Base-by-base conservation (phyloP, 257 asterid species). In the Plantago elongata region DNA sequence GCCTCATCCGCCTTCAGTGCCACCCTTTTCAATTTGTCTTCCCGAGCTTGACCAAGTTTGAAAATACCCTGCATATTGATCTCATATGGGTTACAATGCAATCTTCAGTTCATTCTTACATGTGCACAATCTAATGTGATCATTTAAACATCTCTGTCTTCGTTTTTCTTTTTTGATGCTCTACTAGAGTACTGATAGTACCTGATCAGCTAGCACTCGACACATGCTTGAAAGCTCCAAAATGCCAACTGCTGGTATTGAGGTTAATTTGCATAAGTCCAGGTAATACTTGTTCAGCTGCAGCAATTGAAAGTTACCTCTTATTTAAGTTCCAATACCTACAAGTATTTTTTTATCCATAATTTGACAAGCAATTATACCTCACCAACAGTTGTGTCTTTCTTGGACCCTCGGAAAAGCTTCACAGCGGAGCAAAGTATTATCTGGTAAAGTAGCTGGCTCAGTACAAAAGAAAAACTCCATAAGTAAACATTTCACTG, bases 341-440 rank as follows among this genome's bases (percentile, higher is more conserved):
- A 27, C 44, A 60, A 55, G 45, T 37, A 38, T 14, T n/a, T 54
- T 29, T 14, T n/a, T 27, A 45, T 45, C 56, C 9, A 12, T 54
- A 55, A 61, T 14, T 45, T 57, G 64, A 57, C 29, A 4, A 49
- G 64, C 46, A 46, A 71, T 15, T 65, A 22, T 81, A 94, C 99
- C 95, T 90, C 96, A 56, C 95, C 94, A 9, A 94, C 68, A 13
- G 93, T 85, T 52, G 90, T 79, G 76, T 85, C 95, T 85, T 94
- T 87, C 83, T 82, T 94, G 64, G 89, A 79, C 45, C 78, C 75
- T 6, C 95, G 84, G 79, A 87, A 94, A 71, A 87, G 89, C 73
- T 87, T 94, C 75, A 90, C 96, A 68, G 93, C 93, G 29, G 97
- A 89, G 86, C 99, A 87, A 42, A 94, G 96, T 72, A 90, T 79